phyloP scores from a whole-genome alignment of 352 stramenopile species.

The Globisporangium cylindrosporum region DNA sequence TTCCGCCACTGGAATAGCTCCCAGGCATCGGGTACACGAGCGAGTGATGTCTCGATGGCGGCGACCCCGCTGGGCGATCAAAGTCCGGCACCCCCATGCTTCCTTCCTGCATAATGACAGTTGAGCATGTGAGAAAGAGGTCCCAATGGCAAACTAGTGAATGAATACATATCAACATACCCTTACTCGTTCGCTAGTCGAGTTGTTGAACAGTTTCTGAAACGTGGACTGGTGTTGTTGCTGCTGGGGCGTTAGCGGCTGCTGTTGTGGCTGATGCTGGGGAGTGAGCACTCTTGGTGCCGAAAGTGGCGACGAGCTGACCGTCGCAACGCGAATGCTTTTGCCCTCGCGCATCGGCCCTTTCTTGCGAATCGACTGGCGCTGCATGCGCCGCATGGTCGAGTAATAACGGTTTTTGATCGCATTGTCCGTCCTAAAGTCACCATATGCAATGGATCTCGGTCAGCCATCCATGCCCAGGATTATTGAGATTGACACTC shows the following conservation, averaged over 20 bases:
- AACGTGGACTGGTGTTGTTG: conserved; percentile 37
- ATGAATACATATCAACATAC: conserved; percentile 28
- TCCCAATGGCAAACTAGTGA: neutral
- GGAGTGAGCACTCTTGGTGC: conserved; percentile 16
- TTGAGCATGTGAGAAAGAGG: neutral
- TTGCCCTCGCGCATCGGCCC: conserved; percentile 75
- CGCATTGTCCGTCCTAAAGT: conserved; percentile 79
- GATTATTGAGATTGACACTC: neutral
- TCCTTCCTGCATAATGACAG: neutral
- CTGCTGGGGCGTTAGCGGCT: conserved; percentile 25
- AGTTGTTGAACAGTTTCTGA: conserved; percentile 56
- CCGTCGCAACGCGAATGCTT: conserved; percentile 68
- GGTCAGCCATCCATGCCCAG: neutral
- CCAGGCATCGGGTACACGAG: conserved; percentile 40
- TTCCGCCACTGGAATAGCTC: conserved; percentile 24
- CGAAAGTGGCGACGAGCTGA: conserved; percentile 41
- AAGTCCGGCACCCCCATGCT: conserved; percentile 36
- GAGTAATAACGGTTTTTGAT: conserved; percentile 93
- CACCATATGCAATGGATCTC: neutral
- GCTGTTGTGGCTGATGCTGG: conserved; percentile 13
- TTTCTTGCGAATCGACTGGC: conserved; percentile 87
- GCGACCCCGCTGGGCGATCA: conserved; percentile 29
- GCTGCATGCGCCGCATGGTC: conserved; percentile 87
- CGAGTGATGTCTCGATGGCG: conserved; percentile 38
- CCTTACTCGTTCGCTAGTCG: conserved; percentile 26